Percentiles rank a stretch among this genome's conserved stretches.
Evolutionary conservation across 1,284 basidiomycete genomes (phyloP).

Genomic region (Cutaneotrichosporon arboriforme): DNA sequence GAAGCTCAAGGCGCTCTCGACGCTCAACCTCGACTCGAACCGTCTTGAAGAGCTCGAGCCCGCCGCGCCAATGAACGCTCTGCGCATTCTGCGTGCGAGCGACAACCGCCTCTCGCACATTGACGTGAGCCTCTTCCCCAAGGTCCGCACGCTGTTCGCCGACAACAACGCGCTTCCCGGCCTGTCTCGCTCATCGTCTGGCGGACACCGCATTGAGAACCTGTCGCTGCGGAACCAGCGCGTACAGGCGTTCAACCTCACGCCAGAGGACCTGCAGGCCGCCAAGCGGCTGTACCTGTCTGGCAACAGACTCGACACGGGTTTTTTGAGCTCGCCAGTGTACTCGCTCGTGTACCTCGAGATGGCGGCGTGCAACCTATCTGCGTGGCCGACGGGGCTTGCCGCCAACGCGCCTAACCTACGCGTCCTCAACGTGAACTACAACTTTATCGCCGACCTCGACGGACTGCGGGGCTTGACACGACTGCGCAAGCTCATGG

Average conservation of each 20-base stretch:
- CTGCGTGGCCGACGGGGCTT: constrained; percentile 64
- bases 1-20: constrained; percentile 59
- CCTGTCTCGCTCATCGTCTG: constrained; percentile 50
- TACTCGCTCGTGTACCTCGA: constrained; percentile 92
- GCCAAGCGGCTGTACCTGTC: constrained; percentile 90
- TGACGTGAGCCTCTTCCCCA: constrained; percentile 62
- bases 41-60: constrained; percentile 35
- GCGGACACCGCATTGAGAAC: constrained; percentile 72
- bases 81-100: constrained; percentile 81
- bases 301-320: constrained; percentile 50
- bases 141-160: constrained; percentile 82
- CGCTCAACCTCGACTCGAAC: constrained; percentile 78
- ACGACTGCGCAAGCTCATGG: constrained; percentile 70
- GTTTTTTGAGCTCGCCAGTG: constrained; percentile 56
- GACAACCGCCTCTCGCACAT: constrained; percentile 70
- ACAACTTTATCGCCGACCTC: constrained; percentile 77
- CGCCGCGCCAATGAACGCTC: constrained; percentile 53
- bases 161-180: constrained; percentile 72
- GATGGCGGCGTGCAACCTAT: constrained; percentile 81
- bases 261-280: constrained; percentile 72
- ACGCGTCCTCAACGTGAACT: constrained; percentile 88
- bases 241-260: constrained; percentile 34
- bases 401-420: constrained; percentile 72
- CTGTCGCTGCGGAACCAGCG: constrained; percentile 85
- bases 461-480: constrained; percentile 65